These are phyloP conservation scores for Lentinula lateritia DNA, from an alignment of 768 basidiomycete species.

Conservation along the genomic window DNA sequence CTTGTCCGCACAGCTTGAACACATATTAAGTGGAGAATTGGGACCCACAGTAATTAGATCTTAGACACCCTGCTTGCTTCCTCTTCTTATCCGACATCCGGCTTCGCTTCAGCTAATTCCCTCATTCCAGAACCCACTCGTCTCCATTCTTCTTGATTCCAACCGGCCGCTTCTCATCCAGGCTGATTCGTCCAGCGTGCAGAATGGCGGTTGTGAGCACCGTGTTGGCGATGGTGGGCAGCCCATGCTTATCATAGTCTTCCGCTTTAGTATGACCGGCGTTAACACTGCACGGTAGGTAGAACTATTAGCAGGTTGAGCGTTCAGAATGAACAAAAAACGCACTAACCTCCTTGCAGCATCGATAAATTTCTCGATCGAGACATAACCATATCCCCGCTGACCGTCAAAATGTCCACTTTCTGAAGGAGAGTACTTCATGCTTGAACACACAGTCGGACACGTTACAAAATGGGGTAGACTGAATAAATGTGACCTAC, in stretches of 20 bases:
- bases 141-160: constrained; percentile 62
- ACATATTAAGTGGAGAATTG: background rate
- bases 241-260: constrained; percentile 73
- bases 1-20: background rate
- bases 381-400: constrained; percentile 87
- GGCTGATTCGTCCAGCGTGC: constrained; percentile 82
- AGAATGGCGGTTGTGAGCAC: constrained; percentile 84
- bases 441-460: constrained; percentile 42
- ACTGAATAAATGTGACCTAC: constrained; percentile 37
- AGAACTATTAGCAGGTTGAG: background rate
- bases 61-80: background rate
- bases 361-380: constrained; percentile 89
- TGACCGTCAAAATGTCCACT: constrained; percentile 93
- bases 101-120: constrained; percentile 15
- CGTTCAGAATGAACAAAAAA: background rate
- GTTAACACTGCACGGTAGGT: constrained; percentile 47
- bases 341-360: constrained; percentile 42
- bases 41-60: constrained; percentile 1
- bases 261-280: constrained; percentile 57
- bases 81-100: background rate
- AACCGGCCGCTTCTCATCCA: constrained; percentile 87
- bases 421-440: constrained; percentile 93
- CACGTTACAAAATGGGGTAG: background rate
- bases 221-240: constrained; percentile 88
- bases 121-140: constrained; percentile 53